These are phyloP conservation scores for Fraxinus paxiana DNA, from an alignment of 305 asterid genomes.

Conservation along the genomic window DNA sequence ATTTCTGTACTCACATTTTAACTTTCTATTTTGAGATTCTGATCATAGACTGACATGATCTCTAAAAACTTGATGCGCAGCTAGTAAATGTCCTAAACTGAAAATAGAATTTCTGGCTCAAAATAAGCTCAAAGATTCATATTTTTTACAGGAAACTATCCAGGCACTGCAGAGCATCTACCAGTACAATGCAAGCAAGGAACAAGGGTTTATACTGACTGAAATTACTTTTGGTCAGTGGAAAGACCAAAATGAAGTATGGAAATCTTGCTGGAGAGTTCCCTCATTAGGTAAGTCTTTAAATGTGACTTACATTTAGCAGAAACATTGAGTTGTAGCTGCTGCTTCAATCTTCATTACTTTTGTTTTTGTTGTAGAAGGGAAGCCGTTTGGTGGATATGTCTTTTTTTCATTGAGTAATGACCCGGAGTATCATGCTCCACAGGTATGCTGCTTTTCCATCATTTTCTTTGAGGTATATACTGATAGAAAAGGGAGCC, in stretches of 20 bases:
- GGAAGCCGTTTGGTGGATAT: slow-evolving; percentile 36
- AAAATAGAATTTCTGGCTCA: background rate
- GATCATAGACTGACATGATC: background rate
- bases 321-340: background rate
- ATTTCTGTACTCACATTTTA: background rate
- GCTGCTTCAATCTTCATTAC: background rate
- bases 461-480: background rate
- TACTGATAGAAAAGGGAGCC: background rate
- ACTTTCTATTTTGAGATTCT: background rate
- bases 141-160: slow-evolving; percentile 27
- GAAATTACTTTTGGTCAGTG: slow-evolving; percentile 28
- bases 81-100: background rate
- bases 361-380: slow-evolving; percentile 26
- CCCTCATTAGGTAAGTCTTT: slow-evolving; percentile 28
- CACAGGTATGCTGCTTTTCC: background rate
- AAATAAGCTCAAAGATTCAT: background rate
- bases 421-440: background rate
- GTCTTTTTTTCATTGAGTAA: slow-evolving; percentile 42
- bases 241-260: slow-evolving; percentile 28
- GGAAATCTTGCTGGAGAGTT: slow-evolving; percentile 48
- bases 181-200: slow-evolving; percentile 28
- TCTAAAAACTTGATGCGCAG: background rate
- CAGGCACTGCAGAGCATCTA: slow-evolving; percentile 5
- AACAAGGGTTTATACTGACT: slow-evolving; percentile 22
- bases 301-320: background rate